Base-by-base conservation (phyloP, 805 yeast genomes). In the Danielia oregonensis region DNA sequence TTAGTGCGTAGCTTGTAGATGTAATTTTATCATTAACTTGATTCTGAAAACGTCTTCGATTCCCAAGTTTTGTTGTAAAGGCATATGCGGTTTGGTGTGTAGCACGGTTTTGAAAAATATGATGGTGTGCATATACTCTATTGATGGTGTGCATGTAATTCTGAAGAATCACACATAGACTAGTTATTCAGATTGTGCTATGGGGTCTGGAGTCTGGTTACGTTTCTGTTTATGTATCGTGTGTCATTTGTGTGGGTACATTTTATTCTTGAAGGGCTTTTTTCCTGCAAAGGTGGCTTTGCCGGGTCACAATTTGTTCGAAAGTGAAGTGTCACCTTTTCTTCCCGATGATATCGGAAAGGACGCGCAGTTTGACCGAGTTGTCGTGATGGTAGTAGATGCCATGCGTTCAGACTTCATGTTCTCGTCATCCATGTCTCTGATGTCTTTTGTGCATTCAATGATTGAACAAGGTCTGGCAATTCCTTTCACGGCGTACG, bases 381-480 rank as follows among this genome's bases (percentile, higher is more conserved):
- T 88, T 14, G 76, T 93, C 0, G 56, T 93, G 15, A 79, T 93
- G 76, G 91, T 93, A 2, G 82, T 93, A 7, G 99, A 93, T 61
- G 98, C 98, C 2, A 64, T 93, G 65, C 65, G 99, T 44, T 71
- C 93, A 13, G 99, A 93, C 54, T 91, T 89, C 55, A 59, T 88
- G 59, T 91, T 76, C 51, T 72, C 84, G 2, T 63, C 74, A 10
- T 49, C 61, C 2, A 37, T 46, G 12, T 86, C 96, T 0, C 52
- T 74, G 6, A 86, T 93, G 84, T 26, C 51, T 0, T 77, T 74
- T 49, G 72, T 84, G 0, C 97, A 91, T 44, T 43, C 59, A 2
- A 59, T 89, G 37, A 63, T 91, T 6, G 70, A 74, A 33, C 46
- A 67, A 0, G 94, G 95, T 8, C 49, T 69, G 23, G 97, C 93